Evolutionary conservation across 805 yeast species (phyloP).

Genomic region (Candida manassasensis): DNA sequence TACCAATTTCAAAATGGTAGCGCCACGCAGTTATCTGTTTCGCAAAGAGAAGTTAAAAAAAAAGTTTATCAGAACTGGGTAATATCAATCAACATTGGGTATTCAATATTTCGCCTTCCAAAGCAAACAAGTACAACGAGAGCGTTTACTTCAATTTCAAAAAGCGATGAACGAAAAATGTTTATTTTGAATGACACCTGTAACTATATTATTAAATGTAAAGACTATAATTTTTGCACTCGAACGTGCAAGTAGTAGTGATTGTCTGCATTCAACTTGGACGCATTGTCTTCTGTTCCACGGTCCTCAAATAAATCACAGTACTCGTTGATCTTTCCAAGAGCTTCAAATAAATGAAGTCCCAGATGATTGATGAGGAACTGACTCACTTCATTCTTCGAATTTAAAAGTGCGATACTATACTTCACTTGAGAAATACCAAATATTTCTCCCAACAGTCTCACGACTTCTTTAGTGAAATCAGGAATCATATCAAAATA

Average conservation of each 20-base stretch:
- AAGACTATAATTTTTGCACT: background rate
- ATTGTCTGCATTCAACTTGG: background rate
- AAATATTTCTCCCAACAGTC: constrained; percentile 22
- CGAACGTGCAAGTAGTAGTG: constrained; percentile 2
- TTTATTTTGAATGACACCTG: too few relatives aligned
- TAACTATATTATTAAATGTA: too few relatives aligned
- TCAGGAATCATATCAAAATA: constrained; percentile 22
- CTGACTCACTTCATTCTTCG: constrained; percentile 25
- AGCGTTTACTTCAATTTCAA: too few relatives aligned
- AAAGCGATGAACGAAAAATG: too few relatives aligned
- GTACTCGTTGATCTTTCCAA: constrained; percentile 27
- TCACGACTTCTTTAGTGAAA: constrained; percentile 18
- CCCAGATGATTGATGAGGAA: constrained; percentile 26
- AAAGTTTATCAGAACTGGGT: too few relatives aligned
- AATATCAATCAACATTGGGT: too few relatives aligned
- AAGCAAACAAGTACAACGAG: too few relatives aligned
- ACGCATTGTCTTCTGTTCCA: background rate
- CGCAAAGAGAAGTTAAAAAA: too few relatives aligned
- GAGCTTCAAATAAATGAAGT: constrained; percentile 27
- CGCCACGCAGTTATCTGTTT: too few relatives aligned
- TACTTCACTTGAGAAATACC: constrained; percentile 31
- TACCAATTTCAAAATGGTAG: too few relatives aligned
- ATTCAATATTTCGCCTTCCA: too few relatives aligned
- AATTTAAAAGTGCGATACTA: constrained; percentile 24
- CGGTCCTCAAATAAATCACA: constrained; percentile 16